Base-by-base conservation (phyloP, 2,329 filamentous ascomycete species). In the Talaromyces pinophilus region DNA sequence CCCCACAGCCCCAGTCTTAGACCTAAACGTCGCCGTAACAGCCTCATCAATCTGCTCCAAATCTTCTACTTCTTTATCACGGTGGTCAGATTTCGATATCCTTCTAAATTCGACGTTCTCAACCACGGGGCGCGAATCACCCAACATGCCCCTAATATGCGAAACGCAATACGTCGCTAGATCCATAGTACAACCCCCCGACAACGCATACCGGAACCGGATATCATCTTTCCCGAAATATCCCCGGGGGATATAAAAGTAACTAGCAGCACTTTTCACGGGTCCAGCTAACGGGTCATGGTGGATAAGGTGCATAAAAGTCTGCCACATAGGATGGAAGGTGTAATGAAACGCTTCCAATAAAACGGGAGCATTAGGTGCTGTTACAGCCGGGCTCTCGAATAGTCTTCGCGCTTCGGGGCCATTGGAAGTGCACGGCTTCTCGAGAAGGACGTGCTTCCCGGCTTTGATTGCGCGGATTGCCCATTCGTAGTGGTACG, bases 361-460 rank as follows among this genome's bases (percentile, higher is more conserved):
- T 2, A 85, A 72, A 0, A 86, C 77, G 0, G 82, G 84, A 0
- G 78, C 76, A 17, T 73, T 70, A 0, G 76, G 72, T 0, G 71
- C 60, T 4, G 68, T 70, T 1, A 71, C 30, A 0, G 69, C 19
- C 0, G 79, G 77, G 22, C 76, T 74, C 35, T 70, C 74, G 71
- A 86, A 85, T 17, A 86, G 77, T 0, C 70, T 68, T 19, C 72
- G 71, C 2, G 83, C 84, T 70, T 87, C 83, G 0, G 60, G 66
- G 2, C 75, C 71, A 69, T 84, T 86, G 30, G 78, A 79, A n/a
- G 77, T 79, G 0, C 80, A 78, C 0, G 85, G 84, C 71, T 86
- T 86, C 71, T 87, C 85, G 2, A 86, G 73, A 0, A 87, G 79
- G 22, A 87, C 84, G 69, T 87, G 84, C 69, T 86, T 87, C 3